A percentile compares a stretch with the other conserved stretches of the same genome.
phyloP scores from a whole-genome alignment of 2,329 filamentous ascomycete species.

The Spiromastix sp. region DNA sequence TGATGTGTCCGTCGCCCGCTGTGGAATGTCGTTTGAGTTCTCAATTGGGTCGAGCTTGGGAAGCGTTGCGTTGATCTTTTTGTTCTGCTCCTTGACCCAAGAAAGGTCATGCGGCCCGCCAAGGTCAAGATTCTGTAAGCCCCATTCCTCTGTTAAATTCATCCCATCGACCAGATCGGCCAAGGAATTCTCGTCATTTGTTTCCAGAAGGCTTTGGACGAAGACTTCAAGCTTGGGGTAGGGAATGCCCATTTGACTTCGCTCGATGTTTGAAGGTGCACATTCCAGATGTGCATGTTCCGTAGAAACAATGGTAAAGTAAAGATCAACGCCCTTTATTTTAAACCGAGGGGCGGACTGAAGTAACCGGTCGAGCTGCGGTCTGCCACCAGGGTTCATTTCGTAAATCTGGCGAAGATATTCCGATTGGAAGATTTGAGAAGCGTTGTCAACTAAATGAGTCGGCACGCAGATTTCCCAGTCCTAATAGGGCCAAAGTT shows the following conservation, averaged over 20 bases:
- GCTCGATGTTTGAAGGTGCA: slow-evolving; percentile 2
- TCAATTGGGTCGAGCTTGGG: too few species aligned
- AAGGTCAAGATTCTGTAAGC: slow-evolving; percentile 9
- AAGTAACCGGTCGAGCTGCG: neutral
- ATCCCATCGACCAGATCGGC: slow-evolving; percentile 2
- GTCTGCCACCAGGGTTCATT: neutral
- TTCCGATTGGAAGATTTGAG: slow-evolving; percentile 4
- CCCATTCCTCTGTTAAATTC: slow-evolving; percentile 1
- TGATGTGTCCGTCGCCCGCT: too few species aligned
- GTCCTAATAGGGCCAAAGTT: neutral
- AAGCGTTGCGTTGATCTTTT: neutral
- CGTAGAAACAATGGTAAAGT: slow-evolving; percentile 2
- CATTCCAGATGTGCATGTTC: slow-evolving; percentile 4
- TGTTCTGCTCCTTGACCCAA: neutral
- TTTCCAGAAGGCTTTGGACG: slow-evolving; percentile 4
- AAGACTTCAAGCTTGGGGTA: slow-evolving; percentile 3
- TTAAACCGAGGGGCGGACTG: slow-evolving; percentile 3
- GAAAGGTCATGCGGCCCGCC: neutral
- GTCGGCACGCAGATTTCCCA: slow-evolving; percentile 4
- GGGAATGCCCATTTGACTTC: slow-evolving; percentile 3
- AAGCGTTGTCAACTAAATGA: slow-evolving; percentile 2
- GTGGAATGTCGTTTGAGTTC: too few species aligned
- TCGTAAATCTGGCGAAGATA: slow-evolving; percentile 3
- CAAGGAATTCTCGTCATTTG: neutral
- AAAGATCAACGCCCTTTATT: neutral